Evolutionary conservation across 2,329 filamentous ascomycete species (phyloP).

Genomic region (Epichloe typhina): DNA sequence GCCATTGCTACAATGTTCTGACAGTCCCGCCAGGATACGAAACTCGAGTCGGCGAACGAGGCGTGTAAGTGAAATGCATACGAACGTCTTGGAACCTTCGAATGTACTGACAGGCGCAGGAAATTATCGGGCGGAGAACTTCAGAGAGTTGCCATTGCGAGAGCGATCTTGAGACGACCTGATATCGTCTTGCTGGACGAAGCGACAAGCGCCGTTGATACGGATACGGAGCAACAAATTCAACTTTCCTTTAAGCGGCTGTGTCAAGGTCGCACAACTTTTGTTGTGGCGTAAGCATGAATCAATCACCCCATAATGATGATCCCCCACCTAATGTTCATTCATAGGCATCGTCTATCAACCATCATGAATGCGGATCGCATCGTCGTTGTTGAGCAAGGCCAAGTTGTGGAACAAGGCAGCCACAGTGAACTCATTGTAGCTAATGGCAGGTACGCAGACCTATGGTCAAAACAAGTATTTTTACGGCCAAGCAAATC

Average conservation of each 20-base stretch:
- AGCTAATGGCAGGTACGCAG: slow-evolving; percentile 47
- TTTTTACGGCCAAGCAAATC: slow-evolving; percentile 36
- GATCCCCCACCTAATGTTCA: slow-evolving; percentile 5
- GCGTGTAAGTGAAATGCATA: slow-evolving; percentile 23
- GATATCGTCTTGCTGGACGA: slow-evolving; percentile 69
- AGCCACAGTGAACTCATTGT: slow-evolving; percentile 45
- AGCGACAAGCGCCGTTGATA: slow-evolving; percentile 65
- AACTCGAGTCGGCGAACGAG: slow-evolving; percentile 37
- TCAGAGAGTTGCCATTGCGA: slow-evolving; percentile 54
- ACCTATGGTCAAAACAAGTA: slow-evolving; percentile 52
- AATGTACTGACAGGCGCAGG: slow-evolving; percentile 18
- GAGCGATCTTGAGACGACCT: slow-evolving; percentile 60
- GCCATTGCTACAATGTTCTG: background rate
- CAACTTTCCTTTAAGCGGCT: slow-evolving; percentile 46
- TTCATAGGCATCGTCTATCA: slow-evolving; percentile 47
- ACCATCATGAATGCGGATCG: slow-evolving; percentile 58
- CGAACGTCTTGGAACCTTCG: background rate
- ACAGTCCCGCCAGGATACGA: slow-evolving; percentile 26
- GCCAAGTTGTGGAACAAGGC: slow-evolving; percentile 50
- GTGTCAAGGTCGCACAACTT: slow-evolving; percentile 49
- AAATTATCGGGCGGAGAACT: slow-evolving; percentile 55
- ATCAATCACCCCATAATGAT: too few relatives aligned
- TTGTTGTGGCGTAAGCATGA: slow-evolving; percentile 46
- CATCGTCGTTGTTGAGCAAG: slow-evolving; percentile 52
- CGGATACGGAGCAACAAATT: slow-evolving; percentile 54